Percentiles rank a stretch among this genome's conserved stretches.
These are phyloP conservation scores for Diaporthe sp. DNA, from an alignment of 2,329 filamentous ascomycete genomes.

Conservation along the genomic window DNA sequence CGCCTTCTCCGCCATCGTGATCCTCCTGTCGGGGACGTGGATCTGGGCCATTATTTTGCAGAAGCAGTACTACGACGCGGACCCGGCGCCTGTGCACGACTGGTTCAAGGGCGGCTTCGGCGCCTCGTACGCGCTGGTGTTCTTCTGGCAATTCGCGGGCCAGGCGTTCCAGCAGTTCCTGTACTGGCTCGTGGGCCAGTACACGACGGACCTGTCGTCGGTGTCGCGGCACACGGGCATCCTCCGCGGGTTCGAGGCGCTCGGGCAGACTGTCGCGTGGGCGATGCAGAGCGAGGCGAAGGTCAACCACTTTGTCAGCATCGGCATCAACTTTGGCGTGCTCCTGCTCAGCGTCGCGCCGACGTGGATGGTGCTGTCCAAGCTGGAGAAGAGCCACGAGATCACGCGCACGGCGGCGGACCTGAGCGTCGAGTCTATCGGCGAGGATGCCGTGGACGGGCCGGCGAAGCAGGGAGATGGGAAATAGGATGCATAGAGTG, in stretches of 20 bases:
- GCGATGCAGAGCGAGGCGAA: slow-evolving; percentile 50
- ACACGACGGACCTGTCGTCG: slow-evolving; percentile 47
- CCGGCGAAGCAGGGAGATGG: neutral
- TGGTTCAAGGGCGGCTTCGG: slow-evolving; percentile 63
- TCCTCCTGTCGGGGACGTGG: slow-evolving; percentile 48
- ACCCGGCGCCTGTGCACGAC: slow-evolving; percentile 46
- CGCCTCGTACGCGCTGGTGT: slow-evolving; percentile 73
- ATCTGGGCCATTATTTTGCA: slow-evolving; percentile 49
- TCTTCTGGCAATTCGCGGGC: slow-evolving; percentile 72
- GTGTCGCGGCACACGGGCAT: slow-evolving; percentile 49
- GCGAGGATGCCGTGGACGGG: neutral
- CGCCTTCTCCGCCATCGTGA: slow-evolving; percentile 45
- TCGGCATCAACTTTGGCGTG: slow-evolving; percentile 49
- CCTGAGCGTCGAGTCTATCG: neutral
- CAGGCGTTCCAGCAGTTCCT: slow-evolving; percentile 50
- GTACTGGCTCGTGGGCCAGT: slow-evolving; percentile 50
- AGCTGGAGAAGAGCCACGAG: slow-evolving; percentile 47
- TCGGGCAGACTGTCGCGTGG: slow-evolving; percentile 50
- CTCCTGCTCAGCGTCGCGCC: slow-evolving; percentile 46
- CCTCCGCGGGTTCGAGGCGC: slow-evolving; percentile 47
- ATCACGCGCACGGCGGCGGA: slow-evolving; percentile 33
- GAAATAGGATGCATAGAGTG: neutral
- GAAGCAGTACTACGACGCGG: slow-evolving; percentile 47
- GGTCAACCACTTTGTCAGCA: slow-evolving; percentile 50
- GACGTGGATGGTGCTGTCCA: slow-evolving; percentile 49